phyloP scores from a whole-genome alignment of 805 yeast species.

The Metschnikowia picachoensis region DNA sequence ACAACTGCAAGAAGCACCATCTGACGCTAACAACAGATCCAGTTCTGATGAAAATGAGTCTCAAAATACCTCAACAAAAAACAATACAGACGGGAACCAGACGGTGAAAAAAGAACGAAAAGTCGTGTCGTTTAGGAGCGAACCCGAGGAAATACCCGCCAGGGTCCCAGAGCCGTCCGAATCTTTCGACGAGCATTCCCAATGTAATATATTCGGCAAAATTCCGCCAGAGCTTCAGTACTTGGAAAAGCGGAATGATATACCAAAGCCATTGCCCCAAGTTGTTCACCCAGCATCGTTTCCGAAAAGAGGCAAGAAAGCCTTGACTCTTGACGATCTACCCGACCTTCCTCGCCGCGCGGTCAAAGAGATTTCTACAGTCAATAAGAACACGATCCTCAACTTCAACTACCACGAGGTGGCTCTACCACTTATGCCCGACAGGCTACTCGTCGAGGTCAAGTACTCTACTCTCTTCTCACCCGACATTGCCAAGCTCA shows the following conservation, averaged over 20 bases:
- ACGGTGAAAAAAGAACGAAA: background rate
- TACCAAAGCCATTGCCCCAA: constrained; percentile 28
- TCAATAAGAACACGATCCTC: constrained; percentile 43
- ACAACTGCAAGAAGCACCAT: too few relatives aligned
- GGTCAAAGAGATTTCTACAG: constrained; percentile 43
- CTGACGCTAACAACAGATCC: too few relatives aligned
- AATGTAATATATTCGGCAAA: constrained; percentile 31
- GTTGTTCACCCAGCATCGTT: constrained; percentile 7
- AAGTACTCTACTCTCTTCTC: constrained; percentile 61
- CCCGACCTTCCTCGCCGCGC: constrained; percentile 40
- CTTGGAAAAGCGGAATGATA: constrained; percentile 24
- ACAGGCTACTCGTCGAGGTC: constrained; percentile 54
- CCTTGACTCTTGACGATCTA: constrained; percentile 40
- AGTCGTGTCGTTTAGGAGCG: constrained; percentile 37
- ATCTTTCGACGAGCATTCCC: background rate
- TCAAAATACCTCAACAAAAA: too few relatives aligned
- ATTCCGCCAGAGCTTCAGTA: constrained; percentile 42
- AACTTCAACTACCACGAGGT: constrained; percentile 52
- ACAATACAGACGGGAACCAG: too few relatives aligned
- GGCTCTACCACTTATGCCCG: constrained; percentile 44
- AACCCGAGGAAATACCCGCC: constrained; percentile 18
- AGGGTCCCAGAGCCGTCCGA: background rate
- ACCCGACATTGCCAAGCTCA: constrained; percentile 57
- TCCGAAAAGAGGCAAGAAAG: constrained; percentile 10
- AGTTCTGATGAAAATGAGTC: too few relatives aligned